Base-by-base conservation (phyloP, 441 rosid species). In the Populus hybrid region DNA sequence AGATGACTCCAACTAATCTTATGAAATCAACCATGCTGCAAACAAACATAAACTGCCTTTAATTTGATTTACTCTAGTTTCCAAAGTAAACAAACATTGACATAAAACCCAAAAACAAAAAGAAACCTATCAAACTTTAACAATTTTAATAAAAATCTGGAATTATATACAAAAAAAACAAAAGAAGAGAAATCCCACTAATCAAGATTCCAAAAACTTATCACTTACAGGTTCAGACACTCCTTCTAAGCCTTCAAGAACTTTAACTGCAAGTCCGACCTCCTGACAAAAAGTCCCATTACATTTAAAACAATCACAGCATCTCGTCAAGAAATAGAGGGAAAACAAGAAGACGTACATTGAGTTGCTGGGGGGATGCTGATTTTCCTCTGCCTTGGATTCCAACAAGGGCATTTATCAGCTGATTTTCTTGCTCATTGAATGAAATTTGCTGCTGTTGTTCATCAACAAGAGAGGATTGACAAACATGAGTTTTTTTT, bases 301-400 rank as follows among this genome's bases (percentile, higher is more conserved):
- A 68, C 40, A 18, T 28, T 36, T 10, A 68, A 30, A 68, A 68
- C 35, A 32, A 46, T 4, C 57, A 14, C 57, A 46, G 3, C 16
- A 46, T 1, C 57, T 14, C 57, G 4, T 14, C 26, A 68, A 34
- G 32, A 68, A 34, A 36, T 12, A 69, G 24, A 5, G 23, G n/a
- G 75, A 69, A 16, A 5, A 18, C 18, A 23, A 3, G 21, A 53
- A 2, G 65, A 16, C 21, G 34, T 82, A 94, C 95, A 83, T 84
- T 84, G 74, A 94, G 97, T 79, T 95, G 97, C 79, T 18, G 85
- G 65, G 95, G 86, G 75, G 97, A 82, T 50, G 97, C 99, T 0
- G 97, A 90, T 78, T 89, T 87, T 70, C 98, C 98, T 59, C 98
- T 88, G 80, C 97, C 99, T 87, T 95, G 99, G 77, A 95, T 92